Evolutionary conservation across 305 asterid species (phyloP).

Genomic region (Fraxinus paxiana): DNA sequence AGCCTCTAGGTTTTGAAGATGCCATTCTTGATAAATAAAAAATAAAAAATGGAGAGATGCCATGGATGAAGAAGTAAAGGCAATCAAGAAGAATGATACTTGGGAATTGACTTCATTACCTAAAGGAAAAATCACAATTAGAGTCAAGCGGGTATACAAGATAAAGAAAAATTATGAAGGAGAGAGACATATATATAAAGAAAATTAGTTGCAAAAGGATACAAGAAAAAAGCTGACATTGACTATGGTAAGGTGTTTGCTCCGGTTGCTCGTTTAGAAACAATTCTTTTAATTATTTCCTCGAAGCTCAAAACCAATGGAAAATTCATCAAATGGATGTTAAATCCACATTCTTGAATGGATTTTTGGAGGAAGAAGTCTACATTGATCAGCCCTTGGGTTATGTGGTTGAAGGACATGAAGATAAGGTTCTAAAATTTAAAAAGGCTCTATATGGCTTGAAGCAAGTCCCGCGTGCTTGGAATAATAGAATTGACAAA

Average conservation of each 20-base stretch:
- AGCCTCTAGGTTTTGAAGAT: background rate
- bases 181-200: background rate
- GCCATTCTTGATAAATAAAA: background rate
- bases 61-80: background rate
- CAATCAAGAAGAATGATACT: background rate
- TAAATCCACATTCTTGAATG: slow-evolving; percentile 1
- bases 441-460: background rate
- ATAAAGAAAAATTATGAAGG: background rate
- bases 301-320: background rate
- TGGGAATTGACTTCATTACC: background rate
- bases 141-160: background rate
- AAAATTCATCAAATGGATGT: slow-evolving; percentile 9
- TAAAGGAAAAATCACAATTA: background rate
- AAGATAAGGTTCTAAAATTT: background rate
- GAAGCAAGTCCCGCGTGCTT: background rate
- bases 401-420: background rate
- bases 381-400: background rate
- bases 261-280: background rate
- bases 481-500: background rate
- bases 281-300: background rate
- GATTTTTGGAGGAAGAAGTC: background rate
- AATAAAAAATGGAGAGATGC: background rate
- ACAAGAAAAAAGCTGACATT: background rate
- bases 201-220: background rate
- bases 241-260: background rate